Evolutionary conservation across 305 asterid genomes (phyloP).

Genomic region (Lippia alba): DNA sequence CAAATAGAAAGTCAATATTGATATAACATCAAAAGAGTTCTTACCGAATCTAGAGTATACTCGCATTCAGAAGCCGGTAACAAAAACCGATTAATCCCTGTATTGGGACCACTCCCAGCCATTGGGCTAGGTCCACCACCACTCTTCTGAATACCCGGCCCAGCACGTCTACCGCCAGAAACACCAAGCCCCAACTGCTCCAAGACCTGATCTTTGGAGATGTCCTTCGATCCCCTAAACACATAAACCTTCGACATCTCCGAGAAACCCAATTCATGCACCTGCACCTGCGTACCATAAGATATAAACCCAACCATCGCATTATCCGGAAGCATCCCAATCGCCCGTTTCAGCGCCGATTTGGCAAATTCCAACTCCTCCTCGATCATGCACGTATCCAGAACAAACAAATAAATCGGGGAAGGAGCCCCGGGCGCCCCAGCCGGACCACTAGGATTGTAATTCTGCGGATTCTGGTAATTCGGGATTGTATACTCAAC

Average conservation of each 20-base stretch:
- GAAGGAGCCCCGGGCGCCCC: conserved; percentile 34
- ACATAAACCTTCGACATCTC: conserved; percentile 91
- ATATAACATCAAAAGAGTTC: conserved; percentile 10
- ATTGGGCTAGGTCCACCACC: conserved; percentile 65
- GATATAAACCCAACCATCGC: conserved; percentile 96
- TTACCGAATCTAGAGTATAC: conserved; percentile 78
- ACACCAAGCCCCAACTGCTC: conserved; percentile 84
- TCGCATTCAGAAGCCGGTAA: conserved; percentile 94
- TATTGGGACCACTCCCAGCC: conserved; percentile 53
- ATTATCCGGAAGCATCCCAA: conserved; percentile 89
- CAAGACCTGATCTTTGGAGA: conserved; percentile 86
- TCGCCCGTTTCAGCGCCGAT: conserved; percentile 82
- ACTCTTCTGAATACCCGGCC: conserved; percentile 58
- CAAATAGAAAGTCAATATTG: neutral
- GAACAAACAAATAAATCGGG: conserved; percentile 74
- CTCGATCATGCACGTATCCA: conserved; percentile 95
- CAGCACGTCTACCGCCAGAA: conserved; percentile 56
- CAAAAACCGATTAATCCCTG: conserved; percentile 74
- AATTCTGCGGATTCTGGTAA: conserved; percentile 54
- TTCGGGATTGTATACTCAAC: conserved; percentile 60
- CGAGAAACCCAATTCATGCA: conserved; percentile 88
- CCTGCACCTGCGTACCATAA: conserved; percentile 96
- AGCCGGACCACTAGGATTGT: conserved; percentile 51
- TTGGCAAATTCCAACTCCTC: conserved; percentile 91
- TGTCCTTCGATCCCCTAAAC: conserved; percentile 85